phyloP scores from a whole-genome alignment of 495 filamentous ascomycete species.

The Podospora fimiseda region DNA sequence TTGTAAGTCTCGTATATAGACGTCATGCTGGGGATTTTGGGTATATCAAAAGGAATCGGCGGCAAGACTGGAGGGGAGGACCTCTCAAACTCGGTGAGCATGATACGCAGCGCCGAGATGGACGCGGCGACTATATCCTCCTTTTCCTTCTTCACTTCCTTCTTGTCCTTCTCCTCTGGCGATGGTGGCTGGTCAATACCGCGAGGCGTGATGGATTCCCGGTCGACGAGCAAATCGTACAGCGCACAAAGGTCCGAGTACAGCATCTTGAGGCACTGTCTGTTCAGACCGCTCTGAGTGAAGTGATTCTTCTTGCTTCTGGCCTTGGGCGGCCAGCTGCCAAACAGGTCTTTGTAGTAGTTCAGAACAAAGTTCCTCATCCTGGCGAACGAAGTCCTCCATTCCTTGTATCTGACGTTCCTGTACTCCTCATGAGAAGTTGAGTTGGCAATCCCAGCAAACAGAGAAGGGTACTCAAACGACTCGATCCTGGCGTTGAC shows the following conservation, averaged over 20 bases:
- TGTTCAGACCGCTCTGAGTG: constrained; percentile 76
- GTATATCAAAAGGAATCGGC: constrained; percentile 86
- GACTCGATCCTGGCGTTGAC: constrained; percentile 61
- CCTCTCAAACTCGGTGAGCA: constrained; percentile 81
- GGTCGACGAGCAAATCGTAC: constrained; percentile 85
- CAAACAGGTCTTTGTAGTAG: constrained; percentile 78
- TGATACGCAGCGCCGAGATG: constrained; percentile 54
- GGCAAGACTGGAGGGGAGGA: constrained; percentile 83
- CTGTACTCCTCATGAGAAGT: constrained; percentile 66
- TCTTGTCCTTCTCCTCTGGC: constrained; percentile 13
- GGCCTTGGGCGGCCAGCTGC: constrained; percentile 91
- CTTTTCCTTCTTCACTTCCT: constrained; percentile 1
- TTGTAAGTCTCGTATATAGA: constrained; percentile 54
- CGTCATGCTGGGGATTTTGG: constrained; percentile 65
- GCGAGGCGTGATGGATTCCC: constrained; percentile 52
- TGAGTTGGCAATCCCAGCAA: constrained; percentile 80
- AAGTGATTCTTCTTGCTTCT: constrained; percentile 88
- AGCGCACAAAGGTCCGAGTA: constrained; percentile 81
- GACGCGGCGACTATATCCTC: constrained; percentile 35
- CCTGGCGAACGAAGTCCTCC: constrained; percentile 65
- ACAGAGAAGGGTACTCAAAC: constrained; percentile 88
- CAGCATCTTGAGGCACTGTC: constrained; percentile 69
- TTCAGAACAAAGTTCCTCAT: constrained; percentile 68
- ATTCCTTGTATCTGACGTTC: constrained; percentile 72
- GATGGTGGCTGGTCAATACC: constrained; percentile 47